Conservation (phyloP, 805 yeast genomes). For the Cyberlindnera amylophila region DNA sequence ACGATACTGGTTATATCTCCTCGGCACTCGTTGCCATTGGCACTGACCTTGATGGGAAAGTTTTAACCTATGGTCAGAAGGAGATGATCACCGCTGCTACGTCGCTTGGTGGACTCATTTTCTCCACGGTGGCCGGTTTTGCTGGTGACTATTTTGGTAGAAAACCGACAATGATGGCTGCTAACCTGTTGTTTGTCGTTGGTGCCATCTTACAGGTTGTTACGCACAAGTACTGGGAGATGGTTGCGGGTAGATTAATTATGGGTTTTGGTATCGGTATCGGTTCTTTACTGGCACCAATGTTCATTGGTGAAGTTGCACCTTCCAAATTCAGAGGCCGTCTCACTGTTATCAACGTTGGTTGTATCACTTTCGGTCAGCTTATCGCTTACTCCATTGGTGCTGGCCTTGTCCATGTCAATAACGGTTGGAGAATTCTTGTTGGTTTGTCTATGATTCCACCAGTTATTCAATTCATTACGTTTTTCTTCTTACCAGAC, state of each 20-base stretch:
- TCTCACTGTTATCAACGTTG: conserved; percentile 78
- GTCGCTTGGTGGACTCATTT: conserved; percentile 84
- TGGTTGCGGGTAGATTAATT: conserved; percentile 71
- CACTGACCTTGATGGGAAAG: conserved; percentile 52
- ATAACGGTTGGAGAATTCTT: conserved; percentile 88
- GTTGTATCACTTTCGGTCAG: conserved; percentile 93
- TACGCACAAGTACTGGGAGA: conserved; percentile 77
- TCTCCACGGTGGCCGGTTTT: conserved; percentile 74
- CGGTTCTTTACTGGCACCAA: conserved; percentile 88
- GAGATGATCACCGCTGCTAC: conserved; percentile 92
- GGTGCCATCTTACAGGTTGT: conserved; percentile 86
- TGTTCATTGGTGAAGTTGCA: conserved; percentile 86
- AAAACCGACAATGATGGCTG: conserved; percentile 74
- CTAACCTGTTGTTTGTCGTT: conserved; percentile 75
- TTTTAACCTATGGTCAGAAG: conserved; percentile 70
- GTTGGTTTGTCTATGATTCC: conserved; percentile 91
- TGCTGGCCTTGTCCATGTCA: conserved; percentile 70
- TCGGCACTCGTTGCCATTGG: conserved; percentile 86
- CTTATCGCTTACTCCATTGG: conserved; percentile 89
- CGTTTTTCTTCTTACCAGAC: conserved; percentile 85
- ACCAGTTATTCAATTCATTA: conserved; percentile 66
- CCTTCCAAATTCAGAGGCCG: conserved; percentile 90
- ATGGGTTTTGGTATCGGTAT: conserved; percentile 97
- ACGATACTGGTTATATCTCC: conserved; percentile 95
- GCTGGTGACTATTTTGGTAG: conserved; percentile 82